Evolutionary conservation across 257 asterid species (phyloP).

Genomic region (Mentha longifolia): DNA sequence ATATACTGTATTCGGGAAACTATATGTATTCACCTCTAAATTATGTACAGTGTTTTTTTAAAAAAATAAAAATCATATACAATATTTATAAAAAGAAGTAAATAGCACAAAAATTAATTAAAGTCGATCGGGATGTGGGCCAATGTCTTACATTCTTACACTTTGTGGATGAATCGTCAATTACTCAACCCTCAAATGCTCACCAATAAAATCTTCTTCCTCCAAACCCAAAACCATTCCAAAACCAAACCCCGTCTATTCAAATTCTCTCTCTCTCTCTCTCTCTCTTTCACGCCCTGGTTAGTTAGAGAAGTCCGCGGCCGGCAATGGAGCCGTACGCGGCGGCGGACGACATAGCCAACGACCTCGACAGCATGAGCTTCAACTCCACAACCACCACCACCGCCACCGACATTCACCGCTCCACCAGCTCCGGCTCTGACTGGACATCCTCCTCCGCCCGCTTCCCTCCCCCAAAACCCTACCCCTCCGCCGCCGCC

Average conservation of each 20-base stretch:
- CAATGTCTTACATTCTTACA: no score
- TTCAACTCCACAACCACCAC: constrained; percentile 82
- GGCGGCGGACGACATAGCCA: constrained; percentile 55
- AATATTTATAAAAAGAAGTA: no score
- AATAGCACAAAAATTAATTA: no score
- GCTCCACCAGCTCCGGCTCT: constrained; percentile 87
- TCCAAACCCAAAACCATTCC: background rate
- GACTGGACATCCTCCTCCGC: constrained; percentile 76
- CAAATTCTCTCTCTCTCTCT: constrained; percentile 15
- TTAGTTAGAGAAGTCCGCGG: background rate
- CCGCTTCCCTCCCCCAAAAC: constrained; percentile 41
- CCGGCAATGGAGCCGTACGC: constrained; percentile 53
- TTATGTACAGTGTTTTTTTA: no score
- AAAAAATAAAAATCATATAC: no score
- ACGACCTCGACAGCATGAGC: constrained; percentile 87
- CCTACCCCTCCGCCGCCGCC: constrained; percentile 56
- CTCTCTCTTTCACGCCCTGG: background rate
- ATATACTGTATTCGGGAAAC: no score
- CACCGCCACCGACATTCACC: constrained; percentile 71
- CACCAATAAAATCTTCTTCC: no score
- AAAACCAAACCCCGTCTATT: background rate
- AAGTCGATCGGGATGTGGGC: no score
- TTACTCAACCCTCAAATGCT: no score
- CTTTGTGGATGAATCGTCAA: no score
- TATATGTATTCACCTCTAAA: no score